Base-by-base conservation (phyloP, 1,284 basidiomycete species). In the Ganoderma lucidum region DNA sequence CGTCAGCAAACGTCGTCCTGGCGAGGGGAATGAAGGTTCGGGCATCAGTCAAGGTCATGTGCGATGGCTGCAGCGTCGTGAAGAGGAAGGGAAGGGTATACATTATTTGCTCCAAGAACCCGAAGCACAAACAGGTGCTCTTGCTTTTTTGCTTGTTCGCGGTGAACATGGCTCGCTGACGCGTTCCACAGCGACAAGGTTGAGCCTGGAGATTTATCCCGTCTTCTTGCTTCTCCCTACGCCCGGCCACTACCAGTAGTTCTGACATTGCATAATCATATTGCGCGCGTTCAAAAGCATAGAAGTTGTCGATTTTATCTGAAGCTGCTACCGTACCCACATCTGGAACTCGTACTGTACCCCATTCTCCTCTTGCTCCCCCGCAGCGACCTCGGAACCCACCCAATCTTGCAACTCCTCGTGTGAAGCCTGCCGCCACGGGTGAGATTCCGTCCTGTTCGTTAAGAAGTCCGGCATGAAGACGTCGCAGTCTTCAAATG, bases 81-180 rank as follows among this genome's bases (percentile, higher is more conserved):
- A 88, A 87, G 79, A 84, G 97, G 76, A 97, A 99, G 80, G 96
- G 96, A 62, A 89, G 94, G 75, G 88, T 99, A 58, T 98, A 97
- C 82, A 92, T 99, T 58, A 90, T 98, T 58, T 99, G 97, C 82
- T 91, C 91, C 28, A 96, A 95, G 80, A 96, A 99, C 78, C 94
- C 97, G 5, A 98, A 98, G 82, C 97, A 99, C 82, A 99, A 99
- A 82, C 97, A 99, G 92, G 97, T 97, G 74, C 70, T 90, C 83
- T 59, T 64, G 35, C 2, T 23, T 48, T 44, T 69, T 10, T 23
- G 23, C 23, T 19, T 41, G 61, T 45, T 39, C 35, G 63, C 32
- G 67, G 48, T 63, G 44, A 35, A 48, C 58, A 9, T 64, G 39
- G 72, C 62, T 63, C 60, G 65, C 72, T 75, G 53, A 79, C 66